Percentiles rank a stretch among this genome's conserved stretches.
Evolutionary conservation across 108 stramenopile species (phyloP).

Genomic region (Schizochytrium sp.): DNA sequence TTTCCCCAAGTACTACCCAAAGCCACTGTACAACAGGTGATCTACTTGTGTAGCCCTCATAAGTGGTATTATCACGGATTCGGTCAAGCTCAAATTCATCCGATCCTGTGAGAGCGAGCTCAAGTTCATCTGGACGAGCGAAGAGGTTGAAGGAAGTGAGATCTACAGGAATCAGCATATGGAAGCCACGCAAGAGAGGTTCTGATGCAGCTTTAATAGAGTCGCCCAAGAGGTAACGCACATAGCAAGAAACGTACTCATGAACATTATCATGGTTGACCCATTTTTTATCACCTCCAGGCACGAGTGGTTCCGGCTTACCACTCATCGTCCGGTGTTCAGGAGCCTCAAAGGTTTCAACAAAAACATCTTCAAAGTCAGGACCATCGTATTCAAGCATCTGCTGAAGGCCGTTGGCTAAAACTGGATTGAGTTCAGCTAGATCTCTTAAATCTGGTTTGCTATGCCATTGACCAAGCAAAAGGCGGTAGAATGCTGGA

Average conservation of each 20-base stretch:
- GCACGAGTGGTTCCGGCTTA: conserved; percentile 64
- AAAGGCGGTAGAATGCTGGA: conserved; percentile 67
- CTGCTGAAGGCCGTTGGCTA: conserved; percentile 63
- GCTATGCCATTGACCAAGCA: conserved; percentile 61
- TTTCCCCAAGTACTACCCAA: conserved; percentile 69
- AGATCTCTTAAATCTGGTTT: conserved; percentile 59
- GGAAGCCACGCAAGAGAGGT: conserved; percentile 83
- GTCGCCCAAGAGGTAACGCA: conserved; percentile 76
- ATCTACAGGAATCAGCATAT: conserved; percentile 78
- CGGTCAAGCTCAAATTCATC: conserved; percentile 79
- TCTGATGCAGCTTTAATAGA: conserved; percentile 82
- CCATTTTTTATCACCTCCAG: conserved; percentile 57
- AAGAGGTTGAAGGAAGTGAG: conserved; percentile 77
- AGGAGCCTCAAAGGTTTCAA: conserved; percentile 12
- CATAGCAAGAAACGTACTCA: conserved; percentile 70
- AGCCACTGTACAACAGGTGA: conserved; percentile 67
- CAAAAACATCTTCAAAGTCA: conserved; percentile 62
- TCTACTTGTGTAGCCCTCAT: conserved; percentile 70
- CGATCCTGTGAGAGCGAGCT: conserved; percentile 86
- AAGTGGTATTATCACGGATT: conserved; percentile 59
- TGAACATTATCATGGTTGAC: conserved; percentile 65
- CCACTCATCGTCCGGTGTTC: not conserved
- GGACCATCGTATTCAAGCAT: conserved; percentile 70
- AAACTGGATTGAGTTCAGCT: conserved; percentile 62
- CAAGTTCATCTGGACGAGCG: conserved; percentile 83